A percentile compares a stretch with the other conserved stretches of the same genome.
phyloP scores from a whole-genome alignment of 169 alveolate species.

The Eimeria brunetti region DNA sequence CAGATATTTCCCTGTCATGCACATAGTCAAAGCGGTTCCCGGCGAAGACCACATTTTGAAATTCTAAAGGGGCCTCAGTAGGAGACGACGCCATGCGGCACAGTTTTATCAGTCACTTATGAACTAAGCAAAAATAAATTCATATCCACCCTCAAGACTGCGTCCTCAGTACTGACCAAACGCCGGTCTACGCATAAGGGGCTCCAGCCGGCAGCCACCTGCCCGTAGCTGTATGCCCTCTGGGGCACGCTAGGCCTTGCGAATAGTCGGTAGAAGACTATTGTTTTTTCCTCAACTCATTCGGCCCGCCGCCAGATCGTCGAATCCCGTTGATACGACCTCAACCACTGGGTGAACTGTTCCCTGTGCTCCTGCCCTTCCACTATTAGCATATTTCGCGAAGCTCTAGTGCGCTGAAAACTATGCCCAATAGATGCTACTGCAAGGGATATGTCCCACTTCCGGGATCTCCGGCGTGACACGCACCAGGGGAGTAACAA shows the following conservation, averaged over 20 bases:
- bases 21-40: not conserved
- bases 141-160: not conserved
- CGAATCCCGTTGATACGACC: not conserved
- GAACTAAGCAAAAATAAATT: not conserved
- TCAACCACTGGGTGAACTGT: not conserved
- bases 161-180: not conserved
- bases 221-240: constrained; percentile 9
- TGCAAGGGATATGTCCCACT: not conserved
- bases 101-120: not conserved
- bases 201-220: not conserved
- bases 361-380: not conserved
- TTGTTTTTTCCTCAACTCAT: not conserved
- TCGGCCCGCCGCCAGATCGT: not conserved
- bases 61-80: not conserved
- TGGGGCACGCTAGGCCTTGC: not conserved
- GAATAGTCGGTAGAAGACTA: not conserved
- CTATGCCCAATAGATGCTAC: not conserved
- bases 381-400: not conserved
- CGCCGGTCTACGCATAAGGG: not conserved
- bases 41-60: not conserved
- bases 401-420: not conserved
- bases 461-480: not conserved
- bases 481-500: not conserved
- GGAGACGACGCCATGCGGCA: not conserved
- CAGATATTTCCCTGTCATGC: not conserved